Evolutionary conservation across 768 basidiomycete genomes (phyloP), one percentile per base, ranked within the genome.

Genomic region (Kwoniella newhampshirensis): DNA sequence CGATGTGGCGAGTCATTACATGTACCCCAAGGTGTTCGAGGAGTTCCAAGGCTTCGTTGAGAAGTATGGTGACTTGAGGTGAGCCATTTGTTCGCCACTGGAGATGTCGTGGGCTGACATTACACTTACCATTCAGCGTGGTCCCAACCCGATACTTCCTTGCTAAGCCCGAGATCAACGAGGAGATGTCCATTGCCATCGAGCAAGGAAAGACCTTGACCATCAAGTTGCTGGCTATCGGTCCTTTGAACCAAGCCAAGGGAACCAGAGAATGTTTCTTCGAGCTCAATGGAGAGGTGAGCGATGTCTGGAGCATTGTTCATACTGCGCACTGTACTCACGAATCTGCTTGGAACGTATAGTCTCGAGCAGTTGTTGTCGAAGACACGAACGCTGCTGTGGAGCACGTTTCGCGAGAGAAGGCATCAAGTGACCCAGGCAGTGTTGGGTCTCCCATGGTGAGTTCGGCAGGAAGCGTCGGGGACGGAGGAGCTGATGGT

Each of bases 11-110:
- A 92, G 89, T 49, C 96, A 91, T 81, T 88, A 89, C 76, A 97
- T 99, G 93, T 99, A 97, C 75, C 92, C 94, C 40, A 94, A 96
- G 86, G 91, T 88, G 63, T 98, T 97, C 75, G 96, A 98, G 75
- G 94, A 99, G 77, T 97, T 87, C 76, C 89, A 91, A 75, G 83
- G 86, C 63, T 99, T 97, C 80, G 82, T 93, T 60, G 88, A 90
- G 81, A 94, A 89, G 79, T 98, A 87, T 75, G 96, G 93, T 32
- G 91, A 96, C 77, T 81, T 93, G 50, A 91, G 90, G 91, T 89
- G 71, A 57, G 83, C 75, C 23, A 47, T 18, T 9, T 36, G 9
- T 0, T n/a, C 6, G 25, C 26, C 23, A 26, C 23, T 43, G 41
- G n/a, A n/a, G n/a, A n/a, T n/a, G n/a, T n/a, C n/a, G n/a, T n/a